Evolutionary conservation across 768 basidiomycete genomes (phyloP).

Genomic region (Mycena alexandri): DNA sequence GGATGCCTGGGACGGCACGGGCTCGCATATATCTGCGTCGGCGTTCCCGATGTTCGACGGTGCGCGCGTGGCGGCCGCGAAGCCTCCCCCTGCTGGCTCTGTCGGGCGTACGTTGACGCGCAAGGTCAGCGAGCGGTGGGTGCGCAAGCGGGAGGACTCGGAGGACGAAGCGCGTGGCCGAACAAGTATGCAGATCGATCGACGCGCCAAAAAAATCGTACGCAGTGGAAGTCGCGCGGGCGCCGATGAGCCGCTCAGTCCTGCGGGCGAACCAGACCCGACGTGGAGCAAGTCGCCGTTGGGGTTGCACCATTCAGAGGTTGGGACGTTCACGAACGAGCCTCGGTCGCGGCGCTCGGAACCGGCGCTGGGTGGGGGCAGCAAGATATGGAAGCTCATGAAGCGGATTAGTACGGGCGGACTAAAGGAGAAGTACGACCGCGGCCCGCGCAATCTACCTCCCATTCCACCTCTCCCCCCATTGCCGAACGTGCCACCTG

Average conservation of each 20-base stretch:
- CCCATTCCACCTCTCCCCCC: slow-evolving; percentile 34
- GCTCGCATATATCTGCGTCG: slow-evolving; percentile 34
- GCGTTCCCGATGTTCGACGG: slow-evolving; percentile 38
- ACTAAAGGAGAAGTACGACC: slow-evolving; percentile 66
- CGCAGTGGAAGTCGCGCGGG: slow-evolving; percentile 26
- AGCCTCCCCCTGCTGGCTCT: slow-evolving; percentile 17
- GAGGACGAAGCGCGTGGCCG: slow-evolving; percentile 36
- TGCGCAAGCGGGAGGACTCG: slow-evolving; percentile 34
- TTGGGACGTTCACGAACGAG: slow-evolving; percentile 26
- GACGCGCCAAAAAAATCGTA: slow-evolving; percentile 15
- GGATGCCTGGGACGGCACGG: slow-evolving; percentile 49
- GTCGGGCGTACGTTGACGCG: slow-evolving; percentile 34
- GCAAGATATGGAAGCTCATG: slow-evolving; percentile 75
- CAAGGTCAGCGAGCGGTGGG: slow-evolving; percentile 37
- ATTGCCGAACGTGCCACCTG: slow-evolving; percentile 25
- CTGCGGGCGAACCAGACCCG: neutral
- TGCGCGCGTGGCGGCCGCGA: slow-evolving; percentile 25
- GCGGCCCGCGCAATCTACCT: slow-evolving; percentile 24
- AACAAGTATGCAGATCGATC: slow-evolving; percentile 21
- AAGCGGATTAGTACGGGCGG: slow-evolving; percentile 77
- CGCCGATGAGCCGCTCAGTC: slow-evolving; percentile 19
- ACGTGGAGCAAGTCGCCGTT: slow-evolving; percentile 18
- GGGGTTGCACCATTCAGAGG: neutral
- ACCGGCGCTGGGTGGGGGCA: slow-evolving; percentile 47
- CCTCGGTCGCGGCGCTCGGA: slow-evolving; percentile 39